Evolutionary conservation across 805 yeast genomes (phyloP), one percentile per base, ranked within the genome.

Genomic region (Candida ponderosae): DNA sequence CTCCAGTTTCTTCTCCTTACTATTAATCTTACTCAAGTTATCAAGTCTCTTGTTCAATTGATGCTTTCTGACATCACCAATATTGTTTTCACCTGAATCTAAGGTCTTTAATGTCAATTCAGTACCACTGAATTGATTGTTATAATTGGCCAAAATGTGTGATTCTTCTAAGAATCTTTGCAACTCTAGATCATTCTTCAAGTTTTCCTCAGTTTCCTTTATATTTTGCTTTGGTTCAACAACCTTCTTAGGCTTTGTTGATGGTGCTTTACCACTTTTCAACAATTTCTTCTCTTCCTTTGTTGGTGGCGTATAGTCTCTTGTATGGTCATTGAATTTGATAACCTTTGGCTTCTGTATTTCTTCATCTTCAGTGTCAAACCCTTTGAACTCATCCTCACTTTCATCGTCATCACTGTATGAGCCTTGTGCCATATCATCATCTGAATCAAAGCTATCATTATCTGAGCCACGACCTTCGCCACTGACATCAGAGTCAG

Each of bases 91-190:
- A 18, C 43, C 43, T 37, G 66, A 68, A 47, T 79, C 77, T 30
- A 81, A 52, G 0, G 85, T 79, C 40, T 72, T 69, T 36, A 81
- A 52, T 0, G 88, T 79, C 32, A 81, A 53, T 37, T 74, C 84
- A 0, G 83, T 88, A 26, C 89, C 90, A 6, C 50, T 44, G 19
- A 38, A 39, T 33, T 46, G 40, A 29, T 43, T 35, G 30, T 54
- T 53, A 37, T 63, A 57, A n/a, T 64, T 60, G 28, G 68, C 50
- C 30, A 68, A 56, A 19, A 84, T 75, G 55, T 83, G 90, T 0
- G 90, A 81, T 56, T 84, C 93, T 41, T 69, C 64, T 19, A 84
- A 54, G 31, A 84, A 69, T 40, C 88, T 60, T 53, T 83, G 89
- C 34, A 84, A 60, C 47, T 79, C 83, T n/a, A 81, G 50, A 55